Base-by-base conservation (phyloP, 2,329 filamentous ascomycete genomes). In the Didymellaceae sp. region DNA sequence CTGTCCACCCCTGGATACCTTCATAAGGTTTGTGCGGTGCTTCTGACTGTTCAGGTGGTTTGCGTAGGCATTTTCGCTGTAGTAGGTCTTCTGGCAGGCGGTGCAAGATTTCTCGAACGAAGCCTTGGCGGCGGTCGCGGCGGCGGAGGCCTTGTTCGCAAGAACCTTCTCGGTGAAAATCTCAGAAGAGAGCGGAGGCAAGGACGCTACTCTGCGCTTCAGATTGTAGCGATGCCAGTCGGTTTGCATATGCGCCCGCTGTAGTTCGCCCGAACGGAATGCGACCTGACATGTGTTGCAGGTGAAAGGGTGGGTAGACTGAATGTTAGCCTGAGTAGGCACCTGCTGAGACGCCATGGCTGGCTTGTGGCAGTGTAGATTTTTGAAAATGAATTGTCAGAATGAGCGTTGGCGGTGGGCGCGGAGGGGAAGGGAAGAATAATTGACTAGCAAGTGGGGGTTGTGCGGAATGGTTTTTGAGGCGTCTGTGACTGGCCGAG, bases 191-290 rank as follows among this genome's bases (percentile, higher is more conserved):
- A 97, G 90, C 3, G 94, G 92, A 22, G 93, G 91, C 5, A 97
- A 81, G 5, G 90, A 90, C 32, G 93, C 91, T 48, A 97, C 89
- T 66, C 92, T 87, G 63, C 94, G 90, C 79, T 97, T 97, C 66
- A 97, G 84, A 74, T 99, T 99, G 77, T 97, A 97, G 59, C 94
- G 87, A 74, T 99, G 93, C 94, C 94, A 99, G 78, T 99, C 94
- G 65, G 88, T 94, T 74, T 94, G 91, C 94, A 99, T 99, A 73
- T 99, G 94, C 28, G 85, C 87, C 72, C 94, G 87, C 77, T 99
- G 94, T 48, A 95, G 82, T 71, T 97, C 93, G 73, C 90, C 91
- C 70, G 90, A 91, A 61, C 93, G 88, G 77, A 97, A 99, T 43
- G 93, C 94, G 63, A 99, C 92, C 73, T 96, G 91, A 72, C 94